Conservation (phyloP, 306 rosid species). For the Trichosanthes truncata region DNA sequence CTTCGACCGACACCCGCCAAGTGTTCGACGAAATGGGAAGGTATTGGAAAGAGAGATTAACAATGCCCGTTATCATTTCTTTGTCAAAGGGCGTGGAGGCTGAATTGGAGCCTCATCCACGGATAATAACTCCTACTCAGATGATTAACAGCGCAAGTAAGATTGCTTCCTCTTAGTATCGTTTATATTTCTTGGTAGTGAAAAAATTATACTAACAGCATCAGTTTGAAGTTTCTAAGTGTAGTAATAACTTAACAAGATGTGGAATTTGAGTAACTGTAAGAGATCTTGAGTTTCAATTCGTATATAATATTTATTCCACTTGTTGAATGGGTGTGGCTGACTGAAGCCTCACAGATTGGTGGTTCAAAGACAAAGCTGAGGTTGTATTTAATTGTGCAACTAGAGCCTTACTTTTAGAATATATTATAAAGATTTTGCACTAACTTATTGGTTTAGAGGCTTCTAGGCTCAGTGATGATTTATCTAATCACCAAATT, state of each 20-base stretch:
- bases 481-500: background rate
- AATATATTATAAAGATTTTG: background rate
- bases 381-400: background rate
- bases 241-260: background rate
- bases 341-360: background rate
- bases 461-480: background rate
- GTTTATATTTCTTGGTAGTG: background rate
- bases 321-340: too few species aligned
- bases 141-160: conserved; percentile 85
- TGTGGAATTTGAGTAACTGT: background rate
- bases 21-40: conserved; percentile 70
- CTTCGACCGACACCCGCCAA: conserved; percentile 68
- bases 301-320: background rate
- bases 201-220: background rate
- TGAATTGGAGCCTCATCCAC: conserved; percentile 67
- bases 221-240: background rate
- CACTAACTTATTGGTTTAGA: background rate
- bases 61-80: conserved; percentile 67
- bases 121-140: conserved; percentile 78
- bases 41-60: conserved; percentile 89
- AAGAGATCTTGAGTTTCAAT: background rate
- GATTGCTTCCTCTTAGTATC: conserved; percentile 10
- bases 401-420: background rate
- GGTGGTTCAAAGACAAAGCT: background rate
- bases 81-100: conserved; percentile 94